A percentile compares a stretch with the other conserved stretches of the same genome.
phyloP scores from a whole-genome alignment of 495 filamentous ascomycete genomes.

The Podospora pseudopauciseta region DNA sequence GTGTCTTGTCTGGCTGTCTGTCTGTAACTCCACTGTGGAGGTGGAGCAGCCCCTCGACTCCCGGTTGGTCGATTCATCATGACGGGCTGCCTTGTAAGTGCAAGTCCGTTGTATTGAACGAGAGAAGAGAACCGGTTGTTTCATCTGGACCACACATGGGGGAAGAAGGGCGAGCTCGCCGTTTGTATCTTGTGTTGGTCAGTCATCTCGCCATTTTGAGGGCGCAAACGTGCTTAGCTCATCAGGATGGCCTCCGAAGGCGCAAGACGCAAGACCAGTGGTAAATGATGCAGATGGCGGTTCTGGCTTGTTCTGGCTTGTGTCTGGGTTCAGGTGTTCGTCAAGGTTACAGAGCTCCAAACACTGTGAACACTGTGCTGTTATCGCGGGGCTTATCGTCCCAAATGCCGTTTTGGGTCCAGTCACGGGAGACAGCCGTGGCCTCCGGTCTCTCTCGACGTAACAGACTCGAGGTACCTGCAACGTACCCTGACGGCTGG shows the following conservation, averaged over 20 bases:
- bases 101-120: background rate
- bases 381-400: slow-evolving; percentile 1
- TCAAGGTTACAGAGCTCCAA: background rate
- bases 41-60: background rate
- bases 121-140: background rate
- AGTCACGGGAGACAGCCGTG: background rate
- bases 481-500: background rate
- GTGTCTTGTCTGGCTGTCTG: background rate
- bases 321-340: background rate
- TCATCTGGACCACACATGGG: background rate
- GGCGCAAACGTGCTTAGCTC: slow-evolving; percentile 9
- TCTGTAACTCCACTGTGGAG: background rate
- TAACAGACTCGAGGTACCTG: background rate
- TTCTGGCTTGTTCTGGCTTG: background rate
- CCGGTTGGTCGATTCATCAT: slow-evolving; percentile 12
- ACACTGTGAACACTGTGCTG: background rate
- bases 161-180: background rate
- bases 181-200: no score
- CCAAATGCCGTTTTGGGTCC: background rate
- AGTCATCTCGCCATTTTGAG: background rate
- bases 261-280: slow-evolving; percentile 19
- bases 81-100: slow-evolving; percentile 5
- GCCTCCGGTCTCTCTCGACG: background rate
- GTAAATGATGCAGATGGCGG: slow-evolving; percentile 17
- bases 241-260: slow-evolving; percentile 14